Percentiles rank a stretch among this genome's conserved stretches.
These are phyloP conservation scores for Aspergillus sparsus DNA, from an alignment of 495 filamentous ascomycete genomes.

Conservation along the genomic window DNA sequence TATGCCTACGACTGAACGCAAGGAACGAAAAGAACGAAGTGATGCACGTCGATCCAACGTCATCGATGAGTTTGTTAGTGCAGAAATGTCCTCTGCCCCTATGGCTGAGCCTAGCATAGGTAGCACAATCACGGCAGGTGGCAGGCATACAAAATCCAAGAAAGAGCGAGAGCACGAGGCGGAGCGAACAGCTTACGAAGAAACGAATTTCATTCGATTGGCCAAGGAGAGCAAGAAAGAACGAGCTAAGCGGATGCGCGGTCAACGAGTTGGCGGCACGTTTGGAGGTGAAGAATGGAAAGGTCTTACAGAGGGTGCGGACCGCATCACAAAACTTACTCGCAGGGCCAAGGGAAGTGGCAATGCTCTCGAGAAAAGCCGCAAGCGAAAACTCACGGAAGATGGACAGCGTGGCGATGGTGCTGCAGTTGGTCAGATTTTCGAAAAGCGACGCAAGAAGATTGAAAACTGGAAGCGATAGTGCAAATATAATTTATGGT, in stretches of 20 bases:
- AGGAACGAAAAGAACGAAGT: conserved; percentile 51
- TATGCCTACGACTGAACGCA: conserved; percentile 59
- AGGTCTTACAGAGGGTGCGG: conserved; percentile 73
- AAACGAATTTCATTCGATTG: conserved; percentile 81
- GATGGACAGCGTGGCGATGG: conserved; percentile 62
- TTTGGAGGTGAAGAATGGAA: conserved; percentile 88
- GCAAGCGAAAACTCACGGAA: conserved; percentile 64
- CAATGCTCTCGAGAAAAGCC: conserved; percentile 71
- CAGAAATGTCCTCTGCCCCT: conserved; percentile 76
- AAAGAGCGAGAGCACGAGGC: conserved; percentile 68
- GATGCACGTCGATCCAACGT: conserved; percentile 64
- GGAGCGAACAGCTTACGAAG: conserved; percentile 77
- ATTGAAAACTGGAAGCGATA: conserved; percentile 58
- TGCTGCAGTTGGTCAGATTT: conserved; percentile 63
- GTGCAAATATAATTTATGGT: not conserved
- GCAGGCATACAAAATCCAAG: conserved; percentile 70
- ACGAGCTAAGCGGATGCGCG: conserved; percentile 49
- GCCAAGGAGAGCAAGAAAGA: conserved; percentile 83
- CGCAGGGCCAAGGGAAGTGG: conserved; percentile 54
- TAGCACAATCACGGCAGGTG: conserved; percentile 71
- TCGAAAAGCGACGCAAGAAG: conserved; percentile 73
- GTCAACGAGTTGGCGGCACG: conserved; percentile 47
- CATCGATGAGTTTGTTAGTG: conserved; percentile 81
- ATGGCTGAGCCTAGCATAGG: conserved; percentile 81
- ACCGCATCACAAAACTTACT: conserved; percentile 73